phyloP scores from a whole-genome alignment of 306 rosid genomes.

The Alnus glutinosa region DNA sequence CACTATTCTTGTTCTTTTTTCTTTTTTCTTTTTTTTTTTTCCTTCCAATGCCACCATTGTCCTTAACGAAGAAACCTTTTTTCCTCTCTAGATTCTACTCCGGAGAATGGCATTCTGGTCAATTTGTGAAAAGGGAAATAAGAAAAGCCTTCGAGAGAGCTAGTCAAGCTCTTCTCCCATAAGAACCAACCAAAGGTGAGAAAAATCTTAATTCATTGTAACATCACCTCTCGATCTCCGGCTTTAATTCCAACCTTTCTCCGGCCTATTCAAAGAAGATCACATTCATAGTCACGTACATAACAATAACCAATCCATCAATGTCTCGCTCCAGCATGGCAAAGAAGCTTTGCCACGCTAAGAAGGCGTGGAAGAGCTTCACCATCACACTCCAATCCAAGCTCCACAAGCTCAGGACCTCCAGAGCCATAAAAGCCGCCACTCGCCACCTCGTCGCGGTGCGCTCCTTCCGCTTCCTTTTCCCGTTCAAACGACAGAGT shows the following conservation, averaged over 20 bases:
- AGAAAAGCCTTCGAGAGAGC: not conserved
- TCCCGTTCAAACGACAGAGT: conserved; percentile 42
- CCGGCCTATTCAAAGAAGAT: conserved; percentile 8
- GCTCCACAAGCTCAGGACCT: conserved; percentile 42
- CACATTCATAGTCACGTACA: not conserved
- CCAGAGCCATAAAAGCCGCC: conserved; percentile 37
- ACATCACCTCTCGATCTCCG: not conserved
- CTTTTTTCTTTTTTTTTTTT: not conserved
- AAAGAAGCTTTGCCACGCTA: conserved; percentile 61
- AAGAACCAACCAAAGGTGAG: not conserved
- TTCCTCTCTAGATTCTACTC: not conserved
- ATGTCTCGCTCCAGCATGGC: conserved; percentile 45
- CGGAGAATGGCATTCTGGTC: conserved; percentile 4
- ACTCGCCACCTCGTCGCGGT: conserved; percentile 39
- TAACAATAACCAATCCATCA: not conserved
- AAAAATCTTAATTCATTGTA: not conserved
- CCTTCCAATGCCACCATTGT: not conserved
- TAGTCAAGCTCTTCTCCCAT: not conserved
- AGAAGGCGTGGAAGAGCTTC: conserved; percentile 62
- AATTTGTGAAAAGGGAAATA: not conserved
- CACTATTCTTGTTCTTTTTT: conserved; percentile 6
- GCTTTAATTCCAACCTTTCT: no score
- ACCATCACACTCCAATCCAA: conserved; percentile 39
- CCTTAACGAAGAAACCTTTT: not conserved
- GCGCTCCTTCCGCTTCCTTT: conserved; percentile 31